These are phyloP conservation scores for Drechslerella dactyloides DNA, from an alignment of 2,329 filamentous ascomycete species.

Conservation along the genomic window DNA sequence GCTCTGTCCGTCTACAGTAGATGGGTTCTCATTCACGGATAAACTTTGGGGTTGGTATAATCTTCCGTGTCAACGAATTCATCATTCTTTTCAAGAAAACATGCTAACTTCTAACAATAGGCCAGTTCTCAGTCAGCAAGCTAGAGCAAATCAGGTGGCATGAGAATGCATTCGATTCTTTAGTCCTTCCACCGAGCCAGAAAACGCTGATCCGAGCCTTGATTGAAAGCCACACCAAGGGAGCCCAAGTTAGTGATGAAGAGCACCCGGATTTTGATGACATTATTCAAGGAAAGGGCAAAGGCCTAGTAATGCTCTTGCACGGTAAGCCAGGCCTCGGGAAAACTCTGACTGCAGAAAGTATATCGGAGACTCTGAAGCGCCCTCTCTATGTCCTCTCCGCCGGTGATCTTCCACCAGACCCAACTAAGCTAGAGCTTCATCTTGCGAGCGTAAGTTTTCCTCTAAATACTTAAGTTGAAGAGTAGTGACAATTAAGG, in stretches of 20 bases:
- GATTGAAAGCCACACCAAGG: conserved; percentile 53
- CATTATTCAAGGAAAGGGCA: conserved; percentile 82
- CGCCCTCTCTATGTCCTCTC: conserved; percentile 84
- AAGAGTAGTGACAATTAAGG: too few relatives aligned
- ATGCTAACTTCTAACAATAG: conserved; percentile 22
- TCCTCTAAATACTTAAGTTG: conserved; percentile 63
- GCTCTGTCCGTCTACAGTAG: conserved; percentile 79
- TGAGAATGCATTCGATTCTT: conserved; percentile 77
- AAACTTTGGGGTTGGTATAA: conserved; percentile 71
- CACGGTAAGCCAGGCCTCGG: conserved; percentile 76
- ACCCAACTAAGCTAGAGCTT: conserved; percentile 56
- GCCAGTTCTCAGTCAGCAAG: conserved; percentile 81
- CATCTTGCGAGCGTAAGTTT: conserved; percentile 68
- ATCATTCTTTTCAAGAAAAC: background rate
- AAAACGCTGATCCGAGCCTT: conserved; percentile 62
- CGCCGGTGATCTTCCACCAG: conserved; percentile 80
- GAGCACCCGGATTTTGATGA: conserved; percentile 68
- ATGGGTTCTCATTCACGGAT: conserved; percentile 85
- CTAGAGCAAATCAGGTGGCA: conserved; percentile 85
- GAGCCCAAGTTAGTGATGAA: conserved; percentile 3
- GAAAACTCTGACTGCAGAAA: conserved; percentile 86
- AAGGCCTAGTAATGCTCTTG: conserved; percentile 72
- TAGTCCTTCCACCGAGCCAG: conserved; percentile 72
- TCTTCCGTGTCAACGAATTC: background rate
- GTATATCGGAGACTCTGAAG: conserved; percentile 80